Conservation (phyloP, 306 rosid genomes). For the Purshia tridentata region DNA sequence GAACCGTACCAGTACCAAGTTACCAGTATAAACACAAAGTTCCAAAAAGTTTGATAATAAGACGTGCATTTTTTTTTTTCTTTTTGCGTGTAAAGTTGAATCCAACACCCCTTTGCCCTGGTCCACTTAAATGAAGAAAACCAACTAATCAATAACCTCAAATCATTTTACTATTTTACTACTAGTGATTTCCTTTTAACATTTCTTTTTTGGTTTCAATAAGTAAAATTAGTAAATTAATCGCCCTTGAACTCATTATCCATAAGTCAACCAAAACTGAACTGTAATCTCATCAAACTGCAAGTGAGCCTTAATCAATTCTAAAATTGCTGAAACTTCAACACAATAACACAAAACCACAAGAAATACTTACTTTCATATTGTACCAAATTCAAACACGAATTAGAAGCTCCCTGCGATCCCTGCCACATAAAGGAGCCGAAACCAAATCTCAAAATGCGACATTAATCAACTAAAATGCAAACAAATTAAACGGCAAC, state of each 20-base stretch:
- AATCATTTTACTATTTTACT: neutral
- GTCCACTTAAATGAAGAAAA: neutral
- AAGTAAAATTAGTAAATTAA: neutral
- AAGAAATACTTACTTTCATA: slow-evolving; percentile 59
- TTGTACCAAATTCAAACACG: slow-evolving; percentile 54
- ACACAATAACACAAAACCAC: neutral
- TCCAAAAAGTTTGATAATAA: too few relatives aligned
- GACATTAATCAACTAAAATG: neutral
- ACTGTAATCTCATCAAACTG: neutral
- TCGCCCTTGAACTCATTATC: neutral
- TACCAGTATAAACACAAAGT: too few relatives aligned
- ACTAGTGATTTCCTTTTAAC: neutral
- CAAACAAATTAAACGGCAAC: slow-evolving; percentile 2
- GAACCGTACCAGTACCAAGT: too few relatives aligned
- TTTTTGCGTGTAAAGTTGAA: neutral
- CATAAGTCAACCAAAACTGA: too few relatives aligned
- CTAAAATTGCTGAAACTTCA: neutral
- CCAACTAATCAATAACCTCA: neutral
- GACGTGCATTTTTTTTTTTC: slow-evolving; percentile 3
- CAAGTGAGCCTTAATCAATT: neutral
- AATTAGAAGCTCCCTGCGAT: slow-evolving; percentile 52
- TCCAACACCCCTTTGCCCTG: neutral
- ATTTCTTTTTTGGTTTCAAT: neutral
- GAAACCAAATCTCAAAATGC: slow-evolving; percentile 19
- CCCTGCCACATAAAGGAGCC: slow-evolving; percentile 41